Evolutionary conservation across 257 asterid species (phyloP).

Genomic region (Solanum medicagineum): DNA sequence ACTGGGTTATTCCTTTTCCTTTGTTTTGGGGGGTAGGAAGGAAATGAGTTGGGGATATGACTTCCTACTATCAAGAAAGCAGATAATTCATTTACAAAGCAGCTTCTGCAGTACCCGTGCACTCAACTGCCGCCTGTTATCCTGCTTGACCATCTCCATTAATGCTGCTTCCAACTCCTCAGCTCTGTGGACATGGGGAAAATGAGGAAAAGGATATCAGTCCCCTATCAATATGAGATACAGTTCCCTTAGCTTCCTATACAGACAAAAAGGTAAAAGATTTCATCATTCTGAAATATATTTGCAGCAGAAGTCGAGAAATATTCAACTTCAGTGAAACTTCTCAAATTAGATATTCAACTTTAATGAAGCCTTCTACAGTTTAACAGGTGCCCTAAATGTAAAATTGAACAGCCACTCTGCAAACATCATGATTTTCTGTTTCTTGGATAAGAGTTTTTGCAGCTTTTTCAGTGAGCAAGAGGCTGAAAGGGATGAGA

Average conservation of each 20-base stretch:
- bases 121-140: constrained; percentile 81
- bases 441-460: background rate
- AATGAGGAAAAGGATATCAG: background rate
- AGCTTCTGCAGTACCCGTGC: constrained; percentile 53
- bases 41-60: background rate
- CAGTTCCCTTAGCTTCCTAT: background rate
- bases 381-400: background rate
- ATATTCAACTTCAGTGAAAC: background rate
- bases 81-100: background rate
- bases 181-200: constrained; percentile 40
- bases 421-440: background rate
- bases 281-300: background rate
- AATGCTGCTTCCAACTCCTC: constrained; percentile 95
- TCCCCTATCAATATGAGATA: background rate
- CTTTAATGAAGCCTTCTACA: background rate
- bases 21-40: background rate
- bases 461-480: background rate
- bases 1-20: background rate
- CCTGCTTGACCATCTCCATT: constrained; percentile 99
- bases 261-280: background rate
- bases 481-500: background rate
- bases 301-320: background rate
- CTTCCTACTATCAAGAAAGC: background rate
- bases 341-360: background rate
- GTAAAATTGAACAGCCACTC: background rate